Conservation (phyloP, 1,284 basidiomycete species). For the Cystobasidium sp. region DNA sequence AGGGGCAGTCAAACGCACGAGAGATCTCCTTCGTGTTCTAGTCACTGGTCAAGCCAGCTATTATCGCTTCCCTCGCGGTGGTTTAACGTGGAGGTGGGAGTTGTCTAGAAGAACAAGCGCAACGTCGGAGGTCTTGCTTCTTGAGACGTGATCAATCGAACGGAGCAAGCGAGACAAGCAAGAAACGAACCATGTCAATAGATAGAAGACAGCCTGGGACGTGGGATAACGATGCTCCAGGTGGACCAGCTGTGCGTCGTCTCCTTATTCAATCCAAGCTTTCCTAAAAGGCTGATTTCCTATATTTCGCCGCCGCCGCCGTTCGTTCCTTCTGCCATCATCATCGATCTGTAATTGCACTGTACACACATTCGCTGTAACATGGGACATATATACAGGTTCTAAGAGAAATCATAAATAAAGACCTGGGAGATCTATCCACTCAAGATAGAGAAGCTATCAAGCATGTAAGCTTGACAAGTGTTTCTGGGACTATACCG, state of each 20-base stretch:
- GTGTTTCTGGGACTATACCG: neutral
- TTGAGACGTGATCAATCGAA: neutral
- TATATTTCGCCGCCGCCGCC: no score
- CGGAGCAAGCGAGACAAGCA: no score
- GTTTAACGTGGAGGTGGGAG: neutral
- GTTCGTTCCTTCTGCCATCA: conserved; percentile 8
- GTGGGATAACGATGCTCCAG: conserved; percentile 28
- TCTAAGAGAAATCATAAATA: conserved; percentile 31
- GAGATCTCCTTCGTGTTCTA: no score
- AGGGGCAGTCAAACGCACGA: no score
- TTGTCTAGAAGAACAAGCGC: neutral
- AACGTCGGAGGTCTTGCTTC: neutral
- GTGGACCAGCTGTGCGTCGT: conserved; percentile 26
- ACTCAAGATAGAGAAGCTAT: conserved; percentile 41
- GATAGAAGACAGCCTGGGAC: conserved; percentile 30
- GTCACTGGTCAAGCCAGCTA: no score
- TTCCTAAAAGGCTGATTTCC: neutral
- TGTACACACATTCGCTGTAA: neutral
- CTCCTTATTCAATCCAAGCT: no score
- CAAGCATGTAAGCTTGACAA: conserved; percentile 25
- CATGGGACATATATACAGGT: neutral
- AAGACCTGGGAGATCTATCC: conserved; percentile 39
- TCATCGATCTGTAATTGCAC: conserved; percentile 16
- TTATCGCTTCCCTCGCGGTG: no score
- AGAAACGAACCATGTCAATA: neutral